Conservation (phyloP, 768 basidiomycete species). For the Amanita rimosa region DNA sequence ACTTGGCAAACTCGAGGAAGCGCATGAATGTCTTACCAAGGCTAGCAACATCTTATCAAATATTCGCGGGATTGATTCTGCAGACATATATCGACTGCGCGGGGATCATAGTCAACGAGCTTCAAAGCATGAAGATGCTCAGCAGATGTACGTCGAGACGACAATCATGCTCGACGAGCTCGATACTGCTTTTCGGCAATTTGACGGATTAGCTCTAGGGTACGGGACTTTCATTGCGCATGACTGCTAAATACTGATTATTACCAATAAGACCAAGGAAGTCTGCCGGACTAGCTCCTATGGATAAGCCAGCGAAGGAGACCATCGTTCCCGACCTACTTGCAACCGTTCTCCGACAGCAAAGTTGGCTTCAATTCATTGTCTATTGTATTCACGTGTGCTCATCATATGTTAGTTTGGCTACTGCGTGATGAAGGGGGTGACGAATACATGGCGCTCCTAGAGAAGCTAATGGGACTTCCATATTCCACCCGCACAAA, state of each 20-base stretch:
- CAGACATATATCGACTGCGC: constrained; percentile 42
- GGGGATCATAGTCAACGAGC: constrained; percentile 40
- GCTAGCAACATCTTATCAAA: constrained; percentile 36
- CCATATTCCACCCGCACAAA: constrained; percentile 48
- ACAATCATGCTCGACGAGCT: constrained; percentile 51
- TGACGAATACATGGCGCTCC: constrained; percentile 37
- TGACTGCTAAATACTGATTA: neutral
- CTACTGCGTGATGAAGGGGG: constrained; percentile 45
- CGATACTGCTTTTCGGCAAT: constrained; percentile 37
- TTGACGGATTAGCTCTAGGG: constrained; percentile 38
- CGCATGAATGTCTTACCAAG: constrained; percentile 37
- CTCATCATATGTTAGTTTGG: constrained; percentile 39
- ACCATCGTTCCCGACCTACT: constrained; percentile 49
- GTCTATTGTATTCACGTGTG: neutral
- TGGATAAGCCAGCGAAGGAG: constrained; percentile 23
- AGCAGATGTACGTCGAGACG: constrained; percentile 43
- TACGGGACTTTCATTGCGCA: constrained; percentile 15
- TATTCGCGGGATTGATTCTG: constrained; percentile 43
- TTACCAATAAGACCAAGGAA: constrained; percentile 26
- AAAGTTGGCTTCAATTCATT: constrained; percentile 36
- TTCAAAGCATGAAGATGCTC: constrained; percentile 33
- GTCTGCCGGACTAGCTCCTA: constrained; percentile 27
- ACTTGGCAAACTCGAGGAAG: constrained; percentile 47
- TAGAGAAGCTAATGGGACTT: constrained; percentile 46
- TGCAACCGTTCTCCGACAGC: constrained; percentile 51